Evolutionary conservation across 169 alveolate genomes (phyloP), one percentile per base, ranked within the genome.

Genomic region (Cryptosporidium felis): DNA sequence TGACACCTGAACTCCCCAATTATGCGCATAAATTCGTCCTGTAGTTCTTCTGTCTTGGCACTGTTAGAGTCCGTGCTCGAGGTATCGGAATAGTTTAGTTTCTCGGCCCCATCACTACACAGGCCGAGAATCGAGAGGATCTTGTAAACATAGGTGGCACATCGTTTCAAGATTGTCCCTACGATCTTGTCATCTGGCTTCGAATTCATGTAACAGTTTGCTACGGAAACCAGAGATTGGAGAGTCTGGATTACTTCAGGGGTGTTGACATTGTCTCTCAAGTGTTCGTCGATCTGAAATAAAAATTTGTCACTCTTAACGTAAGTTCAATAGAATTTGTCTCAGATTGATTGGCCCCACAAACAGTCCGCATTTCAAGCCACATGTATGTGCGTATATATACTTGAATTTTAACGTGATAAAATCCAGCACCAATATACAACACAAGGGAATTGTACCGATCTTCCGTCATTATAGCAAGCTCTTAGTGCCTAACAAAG

Each of bases 221-320:
- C 90, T 38, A 67, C 89, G 34, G 94, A 60, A 34, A 93, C 89
- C 53, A 93, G 89, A 18, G 88, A 82, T 36, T 91, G 90, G 16
- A 93, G 65, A 1, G 93, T 49, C 60, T 89, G 74, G 28, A 95
- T 62, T 49, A 91, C 97, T 49, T 92, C 93, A 6, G 97, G 97
- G 0, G 97, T 95, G 82, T 94, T 95, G 67, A 96, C 93, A 88
- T 96, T 96, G 74, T 95, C 96, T 82, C 91, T 74, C 18, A 95
- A 62, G n/a, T 91, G 92, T 61, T 67, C 93, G 51, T 94, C 96
- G 26, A 94, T 91, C 93, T 74, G 41, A 56, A 23, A 51, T 34
- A 38, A 67, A 12, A n/a, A 53, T 61, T 32, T 10, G 10, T 42
- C n/a, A n/a, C n/a, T n/a, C n/a, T 42, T 10, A 42, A 10, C 10